Conservation (phyloP, 176 grass and related monocot genomes). For the Lolium rigidum region DNA sequence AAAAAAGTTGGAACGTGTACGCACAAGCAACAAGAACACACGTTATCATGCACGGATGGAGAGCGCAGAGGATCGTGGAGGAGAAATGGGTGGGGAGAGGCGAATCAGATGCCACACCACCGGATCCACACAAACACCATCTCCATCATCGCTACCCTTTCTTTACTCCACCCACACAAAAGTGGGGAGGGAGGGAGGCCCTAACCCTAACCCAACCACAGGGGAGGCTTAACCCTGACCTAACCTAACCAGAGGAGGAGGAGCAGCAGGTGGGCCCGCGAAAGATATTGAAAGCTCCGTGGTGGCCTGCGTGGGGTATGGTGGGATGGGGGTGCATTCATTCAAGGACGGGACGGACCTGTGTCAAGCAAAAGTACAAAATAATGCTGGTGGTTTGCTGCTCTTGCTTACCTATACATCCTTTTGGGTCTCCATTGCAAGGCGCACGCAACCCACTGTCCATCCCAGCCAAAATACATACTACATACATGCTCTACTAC, state of each 20-base stretch:
- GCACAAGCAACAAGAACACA: not conserved
- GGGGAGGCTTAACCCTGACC: slow-evolving; percentile 26
- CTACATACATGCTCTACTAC: too few species aligned
- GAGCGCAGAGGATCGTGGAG: slow-evolving; percentile 22
- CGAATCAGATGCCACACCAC: slow-evolving; percentile 72
- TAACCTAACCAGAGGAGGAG: slow-evolving; percentile 39
- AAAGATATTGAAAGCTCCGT: slow-evolving; percentile 29
- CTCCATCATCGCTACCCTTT: slow-evolving; percentile 36
- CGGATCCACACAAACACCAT: slow-evolving; percentile 46
- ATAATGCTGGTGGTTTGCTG: slow-evolving; percentile 49
- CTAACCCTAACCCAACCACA: slow-evolving; percentile 67
- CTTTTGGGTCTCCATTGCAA: not conserved
- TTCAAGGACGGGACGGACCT: slow-evolving; percentile 40
- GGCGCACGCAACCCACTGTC: not conserved
- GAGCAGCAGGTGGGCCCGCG: not conserved
- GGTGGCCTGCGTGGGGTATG: not conserved
- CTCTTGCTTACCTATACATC: slow-evolving; percentile 2
- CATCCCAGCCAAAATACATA: not conserved
- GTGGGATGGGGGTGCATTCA: slow-evolving; percentile 10
- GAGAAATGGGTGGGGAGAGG: slow-evolving; percentile 47
- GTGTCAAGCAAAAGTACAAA: slow-evolving; percentile 41
- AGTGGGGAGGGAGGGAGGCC: slow-evolving; percentile 54
- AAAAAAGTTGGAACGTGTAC: too few species aligned
- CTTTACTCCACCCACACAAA: slow-evolving; percentile 44
- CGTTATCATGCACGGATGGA: fast-evolving